Evolutionary conservation across 768 basidiomycete species (phyloP).

Genomic region (Boletus subparvulus): DNA sequence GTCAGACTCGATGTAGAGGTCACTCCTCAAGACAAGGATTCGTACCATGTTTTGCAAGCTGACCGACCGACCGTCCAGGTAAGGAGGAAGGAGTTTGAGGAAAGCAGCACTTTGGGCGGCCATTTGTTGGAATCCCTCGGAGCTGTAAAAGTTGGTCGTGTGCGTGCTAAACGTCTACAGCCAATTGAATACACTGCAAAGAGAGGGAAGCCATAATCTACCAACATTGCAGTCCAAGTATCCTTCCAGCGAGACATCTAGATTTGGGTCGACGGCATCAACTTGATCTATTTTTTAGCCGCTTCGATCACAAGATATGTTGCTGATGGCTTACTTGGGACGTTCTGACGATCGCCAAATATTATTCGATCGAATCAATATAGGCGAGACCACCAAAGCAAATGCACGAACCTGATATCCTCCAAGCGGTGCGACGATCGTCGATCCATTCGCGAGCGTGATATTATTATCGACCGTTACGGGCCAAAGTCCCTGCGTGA

Average conservation of each 20-base stretch:
- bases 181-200: not conserved
- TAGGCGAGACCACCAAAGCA: not conserved
- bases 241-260: slow-evolving; percentile 66
- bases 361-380: slow-evolving; percentile 1
- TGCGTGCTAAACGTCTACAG: slow-evolving; percentile 47
- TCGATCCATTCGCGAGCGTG: slow-evolving; percentile 66
- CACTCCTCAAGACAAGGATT: not conserved
- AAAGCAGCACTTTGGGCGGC: slow-evolving; percentile 46
- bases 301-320: not conserved
- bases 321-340: slow-evolving; percentile 38
- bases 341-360: slow-evolving; percentile 26
- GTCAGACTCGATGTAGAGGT: slow-evolving; percentile 2
- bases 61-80: slow-evolving; percentile 53
- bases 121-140: slow-evolving; percentile 48
- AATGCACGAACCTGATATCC: slow-evolving; percentile 59
- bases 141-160: slow-evolving; percentile 55
- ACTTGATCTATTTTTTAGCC: slow-evolving; percentile 38
- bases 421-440: slow-evolving; percentile 52
- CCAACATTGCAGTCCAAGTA: slow-evolving; percentile 59
- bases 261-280: slow-evolving; percentile 59
- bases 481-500: slow-evolving; percentile 71
- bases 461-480: slow-evolving; percentile 43
- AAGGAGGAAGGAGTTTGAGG: slow-evolving; percentile 47
- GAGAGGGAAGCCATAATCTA: not conserved
- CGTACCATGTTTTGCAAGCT: slow-evolving; percentile 58